A percentile compares a stretch with the other conserved stretches of the same genome.
phyloP scores from a whole-genome alignment of 805 yeast species.

The Zygoascus ofunaensis region DNA sequence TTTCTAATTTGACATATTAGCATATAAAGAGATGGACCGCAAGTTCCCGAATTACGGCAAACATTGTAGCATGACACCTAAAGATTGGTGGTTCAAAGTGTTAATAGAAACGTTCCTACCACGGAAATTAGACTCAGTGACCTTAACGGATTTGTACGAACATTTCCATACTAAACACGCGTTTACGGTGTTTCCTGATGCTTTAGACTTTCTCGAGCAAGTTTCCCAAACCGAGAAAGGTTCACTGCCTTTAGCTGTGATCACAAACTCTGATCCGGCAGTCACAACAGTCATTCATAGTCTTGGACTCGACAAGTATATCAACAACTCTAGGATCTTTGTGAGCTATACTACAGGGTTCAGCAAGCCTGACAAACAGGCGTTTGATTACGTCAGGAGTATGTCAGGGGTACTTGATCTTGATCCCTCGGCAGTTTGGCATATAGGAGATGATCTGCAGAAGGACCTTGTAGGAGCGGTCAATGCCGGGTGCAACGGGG shows the following conservation, averaged over 20 bases:
- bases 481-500: constrained; percentile 16
- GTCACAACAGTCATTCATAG: constrained; percentile 9
- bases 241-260: constrained; percentile 9
- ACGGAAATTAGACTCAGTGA: constrained; percentile 1
- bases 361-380: constrained; percentile 15
- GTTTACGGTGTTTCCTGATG: constrained; percentile 14
- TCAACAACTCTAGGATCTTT: constrained; percentile 2
- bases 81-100: constrained; percentile 16
- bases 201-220: constrained; percentile 1
- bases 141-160: constrained; percentile 9
- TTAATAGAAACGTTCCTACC: constrained; percentile 7
- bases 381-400: constrained; percentile 9
- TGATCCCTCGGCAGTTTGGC: constrained; percentile 10
- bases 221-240: neutral
- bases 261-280: constrained; percentile 18
- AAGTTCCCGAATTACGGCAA: constrained; percentile 17
- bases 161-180: constrained; percentile 15
- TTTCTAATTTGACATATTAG: constrained; percentile 3
- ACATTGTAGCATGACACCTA: constrained; percentile 4
- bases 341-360: constrained; percentile 17
- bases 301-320: constrained; percentile 8
- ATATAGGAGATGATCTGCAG: constrained; percentile 17
- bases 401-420: neutral
- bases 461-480: constrained; percentile 16
- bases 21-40: constrained; percentile 8